Evolutionary conservation across 176 grass and related monocot species (phyloP), one percentile per base, ranked within the genome.

Genomic region (Oryza australiensis): DNA sequence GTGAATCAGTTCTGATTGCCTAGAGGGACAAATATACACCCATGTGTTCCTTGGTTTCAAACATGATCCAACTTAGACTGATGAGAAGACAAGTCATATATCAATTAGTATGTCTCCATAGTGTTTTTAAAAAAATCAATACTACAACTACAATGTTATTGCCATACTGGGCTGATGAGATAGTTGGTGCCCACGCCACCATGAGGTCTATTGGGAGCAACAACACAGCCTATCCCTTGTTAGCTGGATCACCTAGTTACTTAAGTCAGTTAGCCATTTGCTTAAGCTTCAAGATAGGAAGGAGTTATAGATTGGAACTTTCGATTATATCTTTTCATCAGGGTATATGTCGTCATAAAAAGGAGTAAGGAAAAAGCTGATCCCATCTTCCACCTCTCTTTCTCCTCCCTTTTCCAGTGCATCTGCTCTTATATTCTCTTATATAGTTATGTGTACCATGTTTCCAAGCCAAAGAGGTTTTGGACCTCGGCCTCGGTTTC

Each of bases 21-120:
- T 68, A 37, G 46, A 62, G 67, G 35, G 82, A 62, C 48, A 73
- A 83, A 63, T 63, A 34, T 66, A n/a, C 15, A 9, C 76, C 24
- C 64, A 37, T 83, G 12, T 76, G 75, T 45, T 70, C 13, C 13
- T 66, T 27, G 6, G 41, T 68, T 85, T 88, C 20, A 79, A 74
- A 72, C 5, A 34, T 27, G 46, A 60, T 76, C 32, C 37, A 42
- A 28, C 83, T 18, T n/a, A 42, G 29, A 66, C 43, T 43, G 42
- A 78, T 72, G 51, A 59, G 33, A 49, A 70, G 30, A 55, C 70
- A 64, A 16, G 72, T 49, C 30, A 34, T 4, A 12, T 38, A 8
- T n/a, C n/a, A 60, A 60, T 23, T 4, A n/a, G 55, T 12, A 16
- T 20, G 3, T 78, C 35, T 78, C 20, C 29, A 22, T 81, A 53